Evolutionary conservation across 805 yeast genomes (phyloP).

Genomic region (Cyberlindnera euphorbiae): DNA sequence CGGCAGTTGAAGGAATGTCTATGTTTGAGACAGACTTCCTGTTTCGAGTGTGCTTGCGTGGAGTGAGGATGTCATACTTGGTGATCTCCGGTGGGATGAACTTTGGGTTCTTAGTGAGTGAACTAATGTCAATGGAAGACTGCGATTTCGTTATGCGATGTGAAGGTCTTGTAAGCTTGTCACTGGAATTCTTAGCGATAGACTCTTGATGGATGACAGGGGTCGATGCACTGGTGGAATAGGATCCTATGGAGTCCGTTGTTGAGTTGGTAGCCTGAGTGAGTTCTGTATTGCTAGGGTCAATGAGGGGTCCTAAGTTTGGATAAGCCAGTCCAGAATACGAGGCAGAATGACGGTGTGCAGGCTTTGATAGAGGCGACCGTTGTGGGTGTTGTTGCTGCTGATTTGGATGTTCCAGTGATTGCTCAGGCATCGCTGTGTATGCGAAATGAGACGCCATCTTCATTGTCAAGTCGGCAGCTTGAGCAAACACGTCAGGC

Average conservation of each 20-base stretch:
- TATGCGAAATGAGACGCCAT: conserved; percentile 13
- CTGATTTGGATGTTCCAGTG: neutral
- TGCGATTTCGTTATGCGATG: conserved; percentile 34
- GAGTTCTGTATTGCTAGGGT: conserved; percentile 7
- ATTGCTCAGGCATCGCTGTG: neutral
- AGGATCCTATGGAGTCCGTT: neutral
- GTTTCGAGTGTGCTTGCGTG: conserved; percentile 17
- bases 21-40: conserved; percentile 20
- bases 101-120: conserved; percentile 27
- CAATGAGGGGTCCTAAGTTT: conserved; percentile 3
- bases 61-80: conserved; percentile 23
- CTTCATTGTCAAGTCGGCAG: conserved; percentile 10
- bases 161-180: neutral
- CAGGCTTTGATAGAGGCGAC: neutral
- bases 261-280: conserved; percentile 5
- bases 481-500: conserved; percentile 9
- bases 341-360: neutral
- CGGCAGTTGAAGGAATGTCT: conserved; percentile 11
- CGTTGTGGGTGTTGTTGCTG: neutral
- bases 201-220: no score
- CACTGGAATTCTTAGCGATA: no score
- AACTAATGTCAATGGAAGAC: conserved; percentile 45
- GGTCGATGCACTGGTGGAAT: neutral
- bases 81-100: conserved; percentile 22
- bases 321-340: conserved; percentile 1